These are phyloP conservation scores for Climacium dendroides DNA, from an alignment of 225 moss, liverwort and hornwort genomes.

Conservation along the genomic window DNA sequence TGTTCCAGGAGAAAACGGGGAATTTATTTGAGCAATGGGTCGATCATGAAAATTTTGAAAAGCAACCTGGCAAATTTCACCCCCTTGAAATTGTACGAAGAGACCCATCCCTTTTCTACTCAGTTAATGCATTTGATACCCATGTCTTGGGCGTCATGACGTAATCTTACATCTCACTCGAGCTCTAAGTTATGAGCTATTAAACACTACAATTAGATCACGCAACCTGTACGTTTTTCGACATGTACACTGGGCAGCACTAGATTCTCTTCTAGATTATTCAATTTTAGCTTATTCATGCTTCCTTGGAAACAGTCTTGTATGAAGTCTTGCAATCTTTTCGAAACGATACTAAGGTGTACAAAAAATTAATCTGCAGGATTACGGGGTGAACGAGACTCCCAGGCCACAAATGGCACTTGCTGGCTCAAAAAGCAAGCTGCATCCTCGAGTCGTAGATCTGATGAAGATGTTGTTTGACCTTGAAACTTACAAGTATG, in stretches of 20 bases:
- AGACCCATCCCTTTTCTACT: neutral
- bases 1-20: slow-evolving; percentile 85
- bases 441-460: slow-evolving; percentile 67
- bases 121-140: neutral
- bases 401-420: slow-evolving; percentile 28
- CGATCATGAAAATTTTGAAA: slow-evolving; percentile 60
- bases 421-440: slow-evolving; percentile 60
- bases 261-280: neutral
- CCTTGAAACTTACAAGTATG: slow-evolving; percentile 87
- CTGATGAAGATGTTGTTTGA: slow-evolving; percentile 89
- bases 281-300: neutral
- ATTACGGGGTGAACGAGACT: slow-evolving; percentile 63
- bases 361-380: slow-evolving; percentile 31
- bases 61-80: slow-evolving; percentile 83
- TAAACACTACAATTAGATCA: neutral
- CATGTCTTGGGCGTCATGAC: neutral
- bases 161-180: neutral
- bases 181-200: neutral
- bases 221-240: neutral
- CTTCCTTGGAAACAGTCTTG: neutral
- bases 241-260: neutral
- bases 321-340: neutral
- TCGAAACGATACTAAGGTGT: neutral
- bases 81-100: slow-evolving; percentile 78
- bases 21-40: slow-evolving; percentile 75